Percentiles rank a stretch among this genome's conserved stretches.
These are phyloP conservation scores for Phytomonas sp. DNA, from an alignment of 208 protist species.

Conservation along the genomic window DNA sequence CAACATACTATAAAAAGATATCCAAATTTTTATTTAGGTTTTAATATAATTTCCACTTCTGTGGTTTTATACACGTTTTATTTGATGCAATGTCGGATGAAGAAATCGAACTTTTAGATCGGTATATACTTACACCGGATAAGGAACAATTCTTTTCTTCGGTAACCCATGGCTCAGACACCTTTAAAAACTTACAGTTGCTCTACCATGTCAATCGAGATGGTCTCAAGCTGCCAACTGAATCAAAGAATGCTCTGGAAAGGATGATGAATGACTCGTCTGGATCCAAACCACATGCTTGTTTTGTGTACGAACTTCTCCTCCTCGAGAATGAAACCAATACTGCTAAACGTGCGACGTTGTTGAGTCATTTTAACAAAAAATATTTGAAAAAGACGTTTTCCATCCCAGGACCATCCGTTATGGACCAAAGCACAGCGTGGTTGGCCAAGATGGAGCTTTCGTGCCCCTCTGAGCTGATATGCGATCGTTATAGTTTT, in stretches of 20 bases:
- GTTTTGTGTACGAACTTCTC: slow-evolving; percentile 7
- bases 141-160: slow-evolving; percentile 13
- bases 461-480: no score
- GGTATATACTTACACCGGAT: slow-evolving; percentile 11
- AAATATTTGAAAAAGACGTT: no score
- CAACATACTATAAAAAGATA: no score
- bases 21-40: no score
- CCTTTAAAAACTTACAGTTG: slow-evolving; percentile 5
- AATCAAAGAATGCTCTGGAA: background rate
- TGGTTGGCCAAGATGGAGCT: no score
- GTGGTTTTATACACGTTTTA: no score
- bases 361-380: no score
- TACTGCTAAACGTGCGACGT: no score
- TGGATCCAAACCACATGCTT: background rate
- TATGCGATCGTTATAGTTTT: background rate
- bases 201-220: slow-evolving; percentile 11
- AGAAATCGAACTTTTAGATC: slow-evolving; percentile 8
- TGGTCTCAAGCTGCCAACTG: slow-evolving; percentile 12
- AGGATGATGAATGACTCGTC: background rate
- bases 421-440: no score
- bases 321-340: background rate
- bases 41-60: no score
- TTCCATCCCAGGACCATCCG: no score
- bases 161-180: slow-evolving; percentile 7
- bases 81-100: background rate